Base-by-base conservation (phyloP, 1,139 yeast genomes). In the Debaryomyces coudertii region DNA sequence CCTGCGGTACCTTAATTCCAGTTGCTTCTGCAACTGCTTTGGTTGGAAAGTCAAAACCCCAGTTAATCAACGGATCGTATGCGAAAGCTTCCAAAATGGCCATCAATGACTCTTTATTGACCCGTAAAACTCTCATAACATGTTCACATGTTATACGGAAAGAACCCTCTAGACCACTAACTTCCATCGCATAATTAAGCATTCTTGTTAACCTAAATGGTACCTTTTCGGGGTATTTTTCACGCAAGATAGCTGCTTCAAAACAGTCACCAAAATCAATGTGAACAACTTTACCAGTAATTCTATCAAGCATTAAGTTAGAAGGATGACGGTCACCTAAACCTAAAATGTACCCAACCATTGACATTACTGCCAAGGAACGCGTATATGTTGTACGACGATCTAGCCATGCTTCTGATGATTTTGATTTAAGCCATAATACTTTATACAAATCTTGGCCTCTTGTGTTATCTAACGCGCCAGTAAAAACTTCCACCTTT, bases 221-320 rank as follows among this genome's bases (percentile, higher is more conserved):
- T 20, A 95, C 99, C 66, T 92, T 92, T 63, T 95, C 99, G 0
- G 99, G 99, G 65, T 87, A 95, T 63, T 93, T 95, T 56, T 93
- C 99, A 56, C 99, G 81, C 51, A 95, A 71, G 46, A 93, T 90
- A 0, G 99, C 99, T 1, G 98, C 97, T 63, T 95, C 99, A 62
- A 95, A 95, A 77, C 99, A 95, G 64, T 95, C 99, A 55, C 99
- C 99, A 67, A 93, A 95, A 76, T 95, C 99, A 68, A 95, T 92
- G 62, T 95, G 99, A 36, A 93, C 80, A 39, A 95, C 97, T 61
- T 92, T 90, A 51, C 99, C 99, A 0, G 98, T 90, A 44, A 85
- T 80, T 55, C 97, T 76, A 63, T 92, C 96, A 68, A 95, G 79
- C 97, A 95, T 90, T 68, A 95, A 77, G 61, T 95, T 95, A 25